A percentile compares a stretch with the other conserved stretches of the same genome.
Conservation (phyloP, 352 stramenopile species). For the Pythium rhizo-oryzae region DNA sequence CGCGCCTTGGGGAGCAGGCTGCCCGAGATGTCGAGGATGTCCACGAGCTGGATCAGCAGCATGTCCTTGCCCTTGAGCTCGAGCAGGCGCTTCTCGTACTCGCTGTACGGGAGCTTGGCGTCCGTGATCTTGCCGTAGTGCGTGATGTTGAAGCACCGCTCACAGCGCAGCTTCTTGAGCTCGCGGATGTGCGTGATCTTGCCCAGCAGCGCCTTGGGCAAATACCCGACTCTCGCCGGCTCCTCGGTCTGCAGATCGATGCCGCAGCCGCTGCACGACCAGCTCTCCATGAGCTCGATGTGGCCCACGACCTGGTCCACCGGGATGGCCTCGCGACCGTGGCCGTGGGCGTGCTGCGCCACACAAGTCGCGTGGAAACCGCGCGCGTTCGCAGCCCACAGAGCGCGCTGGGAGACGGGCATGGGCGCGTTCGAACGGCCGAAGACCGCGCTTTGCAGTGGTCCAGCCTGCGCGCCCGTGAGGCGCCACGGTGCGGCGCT, state of each 20-base stretch:
- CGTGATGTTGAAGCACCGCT: constrained; percentile 89
- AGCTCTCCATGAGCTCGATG: constrained; percentile 83
- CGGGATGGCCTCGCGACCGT: constrained; percentile 28
- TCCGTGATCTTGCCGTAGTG: constrained; percentile 88
- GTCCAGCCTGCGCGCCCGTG: not conserved
- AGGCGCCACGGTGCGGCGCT: not conserved
- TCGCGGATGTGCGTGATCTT: constrained; percentile 70
- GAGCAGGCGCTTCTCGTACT: constrained; percentile 90
- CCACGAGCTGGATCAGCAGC: constrained; percentile 92
- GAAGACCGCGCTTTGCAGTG: constrained; percentile 11
- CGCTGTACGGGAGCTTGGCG: constrained; percentile 78
- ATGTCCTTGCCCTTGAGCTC: constrained; percentile 85
- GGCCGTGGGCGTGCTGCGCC: constrained; percentile 6
- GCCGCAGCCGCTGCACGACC: constrained; percentile 80
- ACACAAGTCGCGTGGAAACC: constrained; percentile 14
- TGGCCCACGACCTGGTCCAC: constrained; percentile 71
- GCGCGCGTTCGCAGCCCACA: constrained; percentile 16
- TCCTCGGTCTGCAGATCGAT: constrained; percentile 80
- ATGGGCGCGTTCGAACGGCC: constrained; percentile 3
- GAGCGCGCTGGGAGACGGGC: not conserved
- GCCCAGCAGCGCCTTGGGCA: constrained; percentile 63
- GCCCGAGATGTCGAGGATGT: constrained; percentile 92
- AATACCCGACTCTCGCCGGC: constrained; percentile 62
- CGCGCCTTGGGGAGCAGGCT: constrained; percentile 86
- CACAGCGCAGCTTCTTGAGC: constrained; percentile 79